Percentiles rank a stretch among this genome's conserved stretches.
Conservation (phyloP, 208 protist genomes). For the Trypanosoma cruzi region DNA sequence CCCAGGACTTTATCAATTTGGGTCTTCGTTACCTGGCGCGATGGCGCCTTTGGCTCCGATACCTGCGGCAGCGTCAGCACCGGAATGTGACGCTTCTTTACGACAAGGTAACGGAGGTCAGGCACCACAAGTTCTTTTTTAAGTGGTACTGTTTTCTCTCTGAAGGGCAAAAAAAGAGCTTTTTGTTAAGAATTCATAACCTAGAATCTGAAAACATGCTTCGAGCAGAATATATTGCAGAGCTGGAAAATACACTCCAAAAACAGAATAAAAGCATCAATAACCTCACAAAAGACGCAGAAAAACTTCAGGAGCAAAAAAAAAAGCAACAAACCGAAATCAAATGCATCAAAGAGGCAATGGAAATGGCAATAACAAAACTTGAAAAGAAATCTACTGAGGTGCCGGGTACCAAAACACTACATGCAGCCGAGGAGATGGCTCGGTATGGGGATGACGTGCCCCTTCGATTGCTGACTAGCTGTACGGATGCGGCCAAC, state of each 20-base stretch:
- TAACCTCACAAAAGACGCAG: conserved; percentile 7
- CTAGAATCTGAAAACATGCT: background rate
- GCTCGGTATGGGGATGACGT: conserved; percentile 1
- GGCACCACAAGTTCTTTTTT: conserved; percentile 26
- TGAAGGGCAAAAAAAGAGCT: background rate
- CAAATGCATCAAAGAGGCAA: background rate
- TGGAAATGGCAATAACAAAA: conserved; percentile 5
- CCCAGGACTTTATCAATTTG: conserved; percentile 55
- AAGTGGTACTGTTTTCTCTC: conserved; percentile 12
- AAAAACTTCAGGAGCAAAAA: conserved; percentile 6
- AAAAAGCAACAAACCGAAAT: background rate
- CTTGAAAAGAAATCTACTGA: background rate
- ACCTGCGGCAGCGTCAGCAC: conserved; percentile 44
- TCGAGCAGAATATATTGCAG: background rate
- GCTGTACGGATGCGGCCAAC: background rate
- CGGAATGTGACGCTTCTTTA: conserved; percentile 49
- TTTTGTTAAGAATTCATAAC: conserved; percentile 1
- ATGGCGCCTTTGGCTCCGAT: conserved; percentile 53
- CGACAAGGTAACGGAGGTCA: conserved; percentile 40
- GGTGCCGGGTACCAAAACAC: background rate
- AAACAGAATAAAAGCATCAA: conserved; percentile 24
- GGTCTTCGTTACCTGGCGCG: conserved; percentile 60
- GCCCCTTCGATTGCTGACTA: conserved; percentile 7
- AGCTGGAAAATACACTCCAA: conserved; percentile 14
- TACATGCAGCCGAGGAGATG: background rate